Evolutionary conservation across 441 rosid genomes (phyloP).

Genomic region (Sinapis alba): DNA sequence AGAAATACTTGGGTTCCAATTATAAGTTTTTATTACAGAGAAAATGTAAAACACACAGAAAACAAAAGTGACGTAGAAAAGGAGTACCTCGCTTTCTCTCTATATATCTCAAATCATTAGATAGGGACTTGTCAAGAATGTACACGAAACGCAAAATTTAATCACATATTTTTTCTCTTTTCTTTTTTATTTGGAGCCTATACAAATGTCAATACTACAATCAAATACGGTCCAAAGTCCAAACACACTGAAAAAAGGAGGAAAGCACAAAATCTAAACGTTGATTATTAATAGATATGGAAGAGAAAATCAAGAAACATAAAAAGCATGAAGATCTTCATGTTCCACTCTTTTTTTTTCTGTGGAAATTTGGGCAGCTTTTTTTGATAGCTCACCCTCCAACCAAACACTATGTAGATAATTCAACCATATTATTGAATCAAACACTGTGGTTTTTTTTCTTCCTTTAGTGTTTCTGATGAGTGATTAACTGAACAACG

Average conservation of each 20-base stretch:
- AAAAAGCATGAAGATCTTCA: constrained; percentile 35
- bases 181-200: neutral
- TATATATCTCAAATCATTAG: constrained; percentile 22
- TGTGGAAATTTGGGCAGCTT: constrained; percentile 6
- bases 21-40: neutral
- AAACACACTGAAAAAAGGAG: constrained; percentile 27
- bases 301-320: constrained; percentile 20
- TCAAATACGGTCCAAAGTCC: constrained; percentile 29
- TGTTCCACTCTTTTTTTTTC: constrained; percentile 21
- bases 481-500: constrained; percentile 13
- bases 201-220: constrained; percentile 29
- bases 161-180: constrained; percentile 26
- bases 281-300: constrained; percentile 33
- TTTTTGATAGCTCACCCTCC: constrained; percentile 23
- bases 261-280: constrained; percentile 33
- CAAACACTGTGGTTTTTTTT: constrained; percentile 5
- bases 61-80: constrained; percentile 11
- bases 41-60: neutral
- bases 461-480: neutral
- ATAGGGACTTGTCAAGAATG: constrained; percentile 31
- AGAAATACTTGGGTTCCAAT: neutral
- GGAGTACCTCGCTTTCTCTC: neutral
- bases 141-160: constrained; percentile 30
- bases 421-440: constrained; percentile 4
- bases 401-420: constrained; percentile 16